Percentiles rank a stretch among this genome's conserved stretches.
Conservation (phyloP, 148 eudicot species). For the Rhododendron henanense region DNA sequence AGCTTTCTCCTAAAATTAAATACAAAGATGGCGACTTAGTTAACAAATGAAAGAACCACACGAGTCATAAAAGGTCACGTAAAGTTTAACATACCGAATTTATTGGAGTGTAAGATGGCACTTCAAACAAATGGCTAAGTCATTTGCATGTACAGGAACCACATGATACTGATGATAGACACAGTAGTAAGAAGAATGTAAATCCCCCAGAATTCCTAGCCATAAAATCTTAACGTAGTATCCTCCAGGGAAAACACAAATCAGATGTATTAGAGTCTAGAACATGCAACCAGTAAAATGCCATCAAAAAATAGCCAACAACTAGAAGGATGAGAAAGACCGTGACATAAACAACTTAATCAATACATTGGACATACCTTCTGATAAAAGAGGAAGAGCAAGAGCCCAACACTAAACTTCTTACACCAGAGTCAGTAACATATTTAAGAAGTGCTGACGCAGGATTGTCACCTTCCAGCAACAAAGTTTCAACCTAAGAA, state of each 20-base stretch:
- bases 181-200: neutral
- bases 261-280: neutral
- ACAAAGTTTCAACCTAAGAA: conserved; percentile 49
- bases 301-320: neutral
- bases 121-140: neutral
- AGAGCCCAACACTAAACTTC: conserved; percentile 74
- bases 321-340: neutral
- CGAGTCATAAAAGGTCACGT: neutral
- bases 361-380: conserved; percentile 36
- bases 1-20: conserved; percentile 34
- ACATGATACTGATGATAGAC: neutral
- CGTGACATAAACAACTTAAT: neutral
- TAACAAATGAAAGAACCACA: neutral
- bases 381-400: conserved; percentile 51
- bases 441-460: conserved; percentile 54
- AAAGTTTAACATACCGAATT: neutral
- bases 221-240: neutral
- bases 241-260: neutral
- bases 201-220: neutral
- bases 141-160: neutral
- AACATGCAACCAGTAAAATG: neutral
- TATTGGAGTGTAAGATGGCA: neutral
- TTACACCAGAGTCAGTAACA: conserved; percentile 34
- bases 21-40: neutral
- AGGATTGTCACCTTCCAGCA: conserved; percentile 62